Conservation (phyloP, 768 basidiomycete genomes). For the Russula compacta region DNA sequence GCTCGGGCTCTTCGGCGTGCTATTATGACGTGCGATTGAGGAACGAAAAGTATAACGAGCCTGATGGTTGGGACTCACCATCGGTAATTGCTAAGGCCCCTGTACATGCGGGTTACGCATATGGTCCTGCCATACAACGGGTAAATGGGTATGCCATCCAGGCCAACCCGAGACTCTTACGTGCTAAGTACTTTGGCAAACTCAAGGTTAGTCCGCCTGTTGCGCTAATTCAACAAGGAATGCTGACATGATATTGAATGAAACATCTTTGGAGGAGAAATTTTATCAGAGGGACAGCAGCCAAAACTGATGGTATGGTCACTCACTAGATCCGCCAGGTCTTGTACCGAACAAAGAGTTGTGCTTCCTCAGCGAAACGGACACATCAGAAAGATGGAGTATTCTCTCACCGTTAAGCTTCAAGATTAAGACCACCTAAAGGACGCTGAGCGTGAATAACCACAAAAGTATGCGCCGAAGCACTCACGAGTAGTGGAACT, state of each 20-base stretch:
- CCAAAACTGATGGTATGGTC: background rate
- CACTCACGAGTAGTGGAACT: constrained; percentile 11
- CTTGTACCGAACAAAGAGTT: background rate
- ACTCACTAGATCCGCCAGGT: constrained; percentile 1
- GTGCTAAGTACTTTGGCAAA: constrained; percentile 2
- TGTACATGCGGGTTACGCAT: constrained; percentile 12
- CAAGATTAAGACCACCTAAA: constrained; percentile 8
- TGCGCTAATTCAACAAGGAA: background rate
- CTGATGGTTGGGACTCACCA: background rate
- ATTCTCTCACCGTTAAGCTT: background rate
- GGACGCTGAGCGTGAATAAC: background rate
- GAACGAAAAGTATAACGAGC: background rate
- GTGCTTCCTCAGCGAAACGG: background rate
- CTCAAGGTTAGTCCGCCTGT: background rate
- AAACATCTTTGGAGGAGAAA: constrained; percentile 2
- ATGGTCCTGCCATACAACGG: constrained; percentile 1
- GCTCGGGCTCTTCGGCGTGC: background rate
- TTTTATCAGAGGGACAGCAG: background rate
- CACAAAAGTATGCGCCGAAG: background rate
- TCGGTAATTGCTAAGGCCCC: background rate
- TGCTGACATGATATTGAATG: constrained; percentile 5
- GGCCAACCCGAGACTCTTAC: background rate
- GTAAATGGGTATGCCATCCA: background rate
- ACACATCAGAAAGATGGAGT: background rate
- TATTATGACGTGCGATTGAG: background rate